Percentiles rank a stretch among this genome's conserved stretches.
phyloP scores from a whole-genome alignment of 305 asterid species.

The Ajuga reptans region DNA sequence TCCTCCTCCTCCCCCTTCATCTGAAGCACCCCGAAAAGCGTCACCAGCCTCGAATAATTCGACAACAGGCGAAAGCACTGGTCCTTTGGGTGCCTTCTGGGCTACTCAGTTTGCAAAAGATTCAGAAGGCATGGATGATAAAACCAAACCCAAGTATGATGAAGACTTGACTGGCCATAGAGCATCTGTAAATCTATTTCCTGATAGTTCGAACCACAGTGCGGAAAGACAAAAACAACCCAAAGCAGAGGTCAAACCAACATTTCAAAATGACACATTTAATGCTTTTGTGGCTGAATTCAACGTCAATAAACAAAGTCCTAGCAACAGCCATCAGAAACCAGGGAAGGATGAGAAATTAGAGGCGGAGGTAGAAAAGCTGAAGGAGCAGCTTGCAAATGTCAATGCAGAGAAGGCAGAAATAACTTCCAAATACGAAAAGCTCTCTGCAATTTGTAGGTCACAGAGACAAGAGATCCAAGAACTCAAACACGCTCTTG shows the following conservation, averaged over 20 bases:
- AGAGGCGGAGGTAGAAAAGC: slow-evolving; percentile 70
- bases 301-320: slow-evolving; percentile 36
- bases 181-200: slow-evolving; percentile 45
- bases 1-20: slow-evolving; percentile 76
- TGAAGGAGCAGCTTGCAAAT: slow-evolving; percentile 64
- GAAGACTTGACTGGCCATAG: slow-evolving; percentile 39
- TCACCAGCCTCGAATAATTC: slow-evolving; percentile 40
- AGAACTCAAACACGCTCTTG: slow-evolving; percentile 67
- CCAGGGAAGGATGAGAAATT: slow-evolving; percentile 45
- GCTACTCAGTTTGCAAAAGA: slow-evolving; percentile 68
- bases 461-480: slow-evolving; percentile 90
- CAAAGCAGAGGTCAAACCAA: slow-evolving; percentile 39
- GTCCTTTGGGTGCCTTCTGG: slow-evolving; percentile 87
- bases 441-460: slow-evolving; percentile 79
- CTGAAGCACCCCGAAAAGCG: slow-evolving; percentile 43
- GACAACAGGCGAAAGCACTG: slow-evolving; percentile 39
- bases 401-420: slow-evolving; percentile 74
- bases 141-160: slow-evolving; percentile 47
- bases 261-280: slow-evolving; percentile 41
- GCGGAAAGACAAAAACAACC: slow-evolving; percentile 36
- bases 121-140: slow-evolving; percentile 44
- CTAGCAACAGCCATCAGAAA: slow-evolving; percentile 36
- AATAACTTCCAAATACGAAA: slow-evolving; percentile 70
- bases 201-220: slow-evolving; percentile 34
- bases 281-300: slow-evolving; percentile 74